Base-by-base conservation (phyloP, 2,329 filamentous ascomycete genomes). In the Xylaria arbuscula region DNA sequence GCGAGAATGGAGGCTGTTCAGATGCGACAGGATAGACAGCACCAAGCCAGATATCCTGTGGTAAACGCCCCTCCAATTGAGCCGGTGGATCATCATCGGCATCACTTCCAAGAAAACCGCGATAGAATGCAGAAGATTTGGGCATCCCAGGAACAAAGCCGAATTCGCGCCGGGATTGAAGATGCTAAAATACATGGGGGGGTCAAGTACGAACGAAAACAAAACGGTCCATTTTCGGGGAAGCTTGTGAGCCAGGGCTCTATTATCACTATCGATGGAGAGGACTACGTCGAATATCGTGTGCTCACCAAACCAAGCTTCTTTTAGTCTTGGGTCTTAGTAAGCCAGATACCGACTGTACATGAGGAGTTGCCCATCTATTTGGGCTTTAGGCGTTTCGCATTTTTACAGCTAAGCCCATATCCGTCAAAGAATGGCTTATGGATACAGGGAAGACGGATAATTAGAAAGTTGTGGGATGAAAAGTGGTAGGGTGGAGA, bases 201-300 rank as follows among this genome's bases (percentile, higher is more conserved):
- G 28, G 80, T 89, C 74, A 89, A 88, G 76, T 91, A 90, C 71
- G 87, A 89, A 77, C 84, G 88, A 62, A 90, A 89, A 78, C 77
- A 83, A 38, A 88, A 79, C 3, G 89, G 89, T 0, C 87, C 88
- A 0, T 90, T 90, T 67, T 81, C 84, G 69, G 88, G 88, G 28
- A 89, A 89, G 75, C 83, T 90, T n/a, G 88, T 89, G 36, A 88
- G 86, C 55, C 84, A 87, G 68, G 86, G 88, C 5, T 85, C 84
- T 10, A 87, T 90, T 24, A 84, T 90, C 73, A 89, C 81, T 56
- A 90, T 91, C 67, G 88, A 90, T 67, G 89, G 88, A 24, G 88
- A 90, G 75, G 89, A 90, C 70, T 91, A 88, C 68, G 88, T 91
- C 40, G 89, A 90, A 76, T 90, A 90, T 71, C 84, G 88, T 1